phyloP scores from a whole-genome alignment of 2,329 filamentous ascomycete species.

The Penicillium oxalicum region DNA sequence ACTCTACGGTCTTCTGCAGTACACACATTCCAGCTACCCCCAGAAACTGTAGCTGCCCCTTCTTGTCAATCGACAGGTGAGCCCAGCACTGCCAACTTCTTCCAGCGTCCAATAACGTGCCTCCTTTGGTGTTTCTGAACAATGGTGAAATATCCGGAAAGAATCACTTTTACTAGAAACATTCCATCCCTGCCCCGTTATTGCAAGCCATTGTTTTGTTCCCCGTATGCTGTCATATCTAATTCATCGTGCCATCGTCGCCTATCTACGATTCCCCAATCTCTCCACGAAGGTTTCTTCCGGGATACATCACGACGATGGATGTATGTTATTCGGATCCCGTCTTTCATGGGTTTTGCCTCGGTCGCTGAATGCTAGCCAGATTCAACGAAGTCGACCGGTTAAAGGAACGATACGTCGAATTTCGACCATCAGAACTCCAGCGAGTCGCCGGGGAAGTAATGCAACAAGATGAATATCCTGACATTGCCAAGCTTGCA shows the following conservation, averaged over 20 bases:
- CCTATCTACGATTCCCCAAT: conserved; percentile 9
- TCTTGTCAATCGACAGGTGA: not conserved
- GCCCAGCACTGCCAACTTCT: not conserved
- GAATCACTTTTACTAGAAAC: not conserved
- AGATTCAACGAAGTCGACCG: conserved; percentile 18
- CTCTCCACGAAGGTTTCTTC: conserved; percentile 14
- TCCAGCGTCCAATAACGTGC: not conserved
- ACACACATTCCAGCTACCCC: not conserved
- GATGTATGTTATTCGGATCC: conserved; percentile 1
- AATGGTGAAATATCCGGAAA: not conserved
- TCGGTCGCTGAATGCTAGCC: conserved; percentile 1
- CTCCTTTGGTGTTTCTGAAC: not conserved
- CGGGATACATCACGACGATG: conserved; percentile 16
- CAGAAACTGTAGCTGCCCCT: not conserved
- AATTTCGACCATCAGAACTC: conserved; percentile 18
- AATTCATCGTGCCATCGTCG: not conserved
- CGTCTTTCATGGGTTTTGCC: not conserved
- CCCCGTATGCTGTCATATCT: not conserved
- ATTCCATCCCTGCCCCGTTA: not conserved
- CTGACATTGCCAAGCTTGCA: conserved; percentile 17
- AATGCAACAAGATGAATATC: conserved; percentile 17
- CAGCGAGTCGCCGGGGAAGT: conserved; percentile 18
- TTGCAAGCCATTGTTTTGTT: not conserved
- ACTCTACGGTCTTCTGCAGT: too few species aligned
- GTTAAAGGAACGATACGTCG: conserved; percentile 19